A percentile compares a stretch with the other conserved stretches of the same genome.
phyloP scores from a whole-genome alignment of 495 filamentous ascomycete species.

The Neurospora sp. region DNA sequence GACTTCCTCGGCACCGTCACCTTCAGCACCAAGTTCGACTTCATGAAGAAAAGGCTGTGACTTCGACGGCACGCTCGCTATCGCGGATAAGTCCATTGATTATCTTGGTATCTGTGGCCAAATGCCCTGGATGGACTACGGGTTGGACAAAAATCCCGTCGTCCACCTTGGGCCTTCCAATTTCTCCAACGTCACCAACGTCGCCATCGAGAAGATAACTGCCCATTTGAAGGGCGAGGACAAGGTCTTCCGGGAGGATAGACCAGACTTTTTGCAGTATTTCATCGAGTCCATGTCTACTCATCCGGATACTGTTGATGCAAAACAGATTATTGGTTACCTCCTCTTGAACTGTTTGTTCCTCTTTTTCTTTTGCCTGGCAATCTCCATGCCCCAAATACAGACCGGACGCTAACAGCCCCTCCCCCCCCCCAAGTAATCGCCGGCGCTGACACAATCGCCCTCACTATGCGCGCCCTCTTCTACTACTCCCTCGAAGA shows the following conservation, averaged over 20 bases:
- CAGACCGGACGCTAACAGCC: too few species aligned
- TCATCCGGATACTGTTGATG: conserved; percentile 19
- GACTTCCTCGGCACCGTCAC: conserved; percentile 37
- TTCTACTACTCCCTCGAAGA: conserved; percentile 28
- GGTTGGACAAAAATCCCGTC: conserved; percentile 23
- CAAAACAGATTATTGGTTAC: conserved; percentile 15
- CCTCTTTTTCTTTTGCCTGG: too few species aligned
- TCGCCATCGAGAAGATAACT: conserved; percentile 12
- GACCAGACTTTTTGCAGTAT: conserved; percentile 19
- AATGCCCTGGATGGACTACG: conserved; percentile 21
- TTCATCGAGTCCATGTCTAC: conserved; percentile 20
- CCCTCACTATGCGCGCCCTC: conserved; percentile 25
- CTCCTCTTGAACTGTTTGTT: conserved; percentile 21
- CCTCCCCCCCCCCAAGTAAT: not conserved
- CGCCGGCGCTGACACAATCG: conserved; percentile 36
- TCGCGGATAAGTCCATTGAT: conserved; percentile 12
- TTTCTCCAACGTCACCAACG: conserved; percentile 13
- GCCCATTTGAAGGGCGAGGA: conserved; percentile 16
- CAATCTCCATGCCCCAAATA: too few species aligned
- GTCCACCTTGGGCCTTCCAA: conserved; percentile 11
- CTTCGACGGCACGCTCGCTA: conserved; percentile 17
- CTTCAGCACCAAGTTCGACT: conserved; percentile 26
- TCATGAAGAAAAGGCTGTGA: conserved; percentile 16
- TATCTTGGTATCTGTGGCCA: conserved; percentile 19
- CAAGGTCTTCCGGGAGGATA: conserved; percentile 6